Conservation (phyloP, 139 green algal genomes). For the Micractinium sp. region DNA sequence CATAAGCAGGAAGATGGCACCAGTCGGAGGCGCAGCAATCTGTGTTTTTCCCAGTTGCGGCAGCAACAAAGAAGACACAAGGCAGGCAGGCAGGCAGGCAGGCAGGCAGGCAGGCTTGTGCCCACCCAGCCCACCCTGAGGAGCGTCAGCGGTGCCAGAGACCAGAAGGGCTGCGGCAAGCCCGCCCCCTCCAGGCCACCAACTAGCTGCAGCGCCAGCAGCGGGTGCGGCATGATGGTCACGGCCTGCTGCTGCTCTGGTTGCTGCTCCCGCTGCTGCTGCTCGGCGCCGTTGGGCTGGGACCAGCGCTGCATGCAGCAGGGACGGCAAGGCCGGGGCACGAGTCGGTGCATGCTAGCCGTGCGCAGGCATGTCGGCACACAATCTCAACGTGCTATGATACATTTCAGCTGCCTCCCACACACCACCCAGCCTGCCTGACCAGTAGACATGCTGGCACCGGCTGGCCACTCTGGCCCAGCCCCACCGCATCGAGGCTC, state of each 20-base stretch:
- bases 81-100: background rate
- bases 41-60: too few species aligned
- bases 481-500: background rate
- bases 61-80: background rate
- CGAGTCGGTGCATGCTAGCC: too few species aligned
- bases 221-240: background rate
- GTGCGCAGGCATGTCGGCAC: too few species aligned
- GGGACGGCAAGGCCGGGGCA: too few species aligned
- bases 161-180: background rate
- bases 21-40: too few species aligned
- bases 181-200: background rate
- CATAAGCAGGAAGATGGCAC: background rate
- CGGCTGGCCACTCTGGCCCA: background rate
- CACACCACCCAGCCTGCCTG: too few species aligned
- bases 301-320: constrained; percentile 8
- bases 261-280: background rate
- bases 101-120: background rate
- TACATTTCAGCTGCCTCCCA: too few species aligned
- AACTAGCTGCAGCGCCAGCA: background rate
- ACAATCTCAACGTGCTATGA: too few species aligned
- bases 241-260: background rate
- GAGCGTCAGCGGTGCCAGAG: background rate
- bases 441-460: too few species aligned
- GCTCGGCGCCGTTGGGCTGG: background rate
- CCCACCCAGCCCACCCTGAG: background rate